These are phyloP conservation scores for Elsinoe necatrix DNA, from an alignment of 2,329 filamentous ascomycete species.

Conservation along the genomic window DNA sequence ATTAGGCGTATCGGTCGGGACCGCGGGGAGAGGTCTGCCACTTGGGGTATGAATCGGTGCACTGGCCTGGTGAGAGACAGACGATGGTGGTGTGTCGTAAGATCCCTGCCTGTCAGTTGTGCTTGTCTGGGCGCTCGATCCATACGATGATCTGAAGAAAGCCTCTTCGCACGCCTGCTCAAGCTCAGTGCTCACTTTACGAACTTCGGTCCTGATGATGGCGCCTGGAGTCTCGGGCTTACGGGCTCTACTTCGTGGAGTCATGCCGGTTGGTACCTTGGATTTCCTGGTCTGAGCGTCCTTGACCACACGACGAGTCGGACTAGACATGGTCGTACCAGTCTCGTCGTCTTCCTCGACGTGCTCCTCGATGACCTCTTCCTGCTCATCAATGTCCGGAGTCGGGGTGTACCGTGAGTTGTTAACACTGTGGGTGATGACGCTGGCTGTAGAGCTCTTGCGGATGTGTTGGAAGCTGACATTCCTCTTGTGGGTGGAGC, in stretches of 20 bases:
- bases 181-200: slow-evolving; percentile 75
- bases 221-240: slow-evolving; percentile 40
- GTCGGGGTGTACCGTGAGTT: slow-evolving; percentile 19
- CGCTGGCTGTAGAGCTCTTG: slow-evolving; percentile 36
- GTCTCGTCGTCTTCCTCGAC: slow-evolving; percentile 19
- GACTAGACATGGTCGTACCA: slow-evolving; percentile 23
- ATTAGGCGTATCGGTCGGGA: slow-evolving; percentile 41
- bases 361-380: slow-evolving; percentile 18
- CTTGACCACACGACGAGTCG: slow-evolving; percentile 25
- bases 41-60: slow-evolving; percentile 13
- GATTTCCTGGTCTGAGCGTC: slow-evolving; percentile 30
- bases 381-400: slow-evolving; percentile 17
- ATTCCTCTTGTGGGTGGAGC: slow-evolving; percentile 44
- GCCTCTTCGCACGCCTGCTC: slow-evolving; percentile 88
- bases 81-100: slow-evolving; percentile 46
- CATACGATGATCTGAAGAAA: slow-evolving; percentile 62
- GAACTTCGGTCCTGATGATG: slow-evolving; percentile 65
- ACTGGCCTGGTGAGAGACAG: slow-evolving; percentile 31
- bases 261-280: slow-evolving; percentile 22
- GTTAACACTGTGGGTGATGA: slow-evolving; percentile 27
- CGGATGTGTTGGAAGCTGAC: slow-evolving; percentile 55
- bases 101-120: slow-evolving; percentile 33
- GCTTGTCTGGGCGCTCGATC: slow-evolving; percentile 39
- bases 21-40: slow-evolving; percentile 35
- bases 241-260: slow-evolving; percentile 28